phyloP scores from a whole-genome alignment of 2,329 filamentous ascomycete species.

The Colletotrichum gloeosporioides region DNA sequence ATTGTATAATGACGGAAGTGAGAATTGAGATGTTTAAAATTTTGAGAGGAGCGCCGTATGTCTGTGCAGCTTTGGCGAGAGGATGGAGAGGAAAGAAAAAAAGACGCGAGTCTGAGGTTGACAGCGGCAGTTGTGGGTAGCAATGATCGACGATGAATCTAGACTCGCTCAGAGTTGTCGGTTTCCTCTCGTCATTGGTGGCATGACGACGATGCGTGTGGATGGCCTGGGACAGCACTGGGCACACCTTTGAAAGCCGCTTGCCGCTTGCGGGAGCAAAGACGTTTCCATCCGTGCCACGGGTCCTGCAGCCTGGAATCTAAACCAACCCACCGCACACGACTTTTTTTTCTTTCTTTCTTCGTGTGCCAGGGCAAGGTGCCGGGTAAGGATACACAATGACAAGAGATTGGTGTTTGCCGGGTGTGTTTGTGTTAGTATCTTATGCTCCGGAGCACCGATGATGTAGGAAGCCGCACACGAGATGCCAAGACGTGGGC shows the following conservation, averaged over 20 bases:
- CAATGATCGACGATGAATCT: background rate
- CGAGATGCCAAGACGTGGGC: background rate
- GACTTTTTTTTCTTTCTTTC: background rate
- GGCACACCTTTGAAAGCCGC: background rate
- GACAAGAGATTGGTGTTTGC: background rate
- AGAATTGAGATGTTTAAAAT: background rate
- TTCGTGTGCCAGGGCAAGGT: background rate
- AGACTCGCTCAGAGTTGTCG: background rate
- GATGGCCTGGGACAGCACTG: background rate
- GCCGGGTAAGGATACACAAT: background rate
- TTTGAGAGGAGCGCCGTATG: background rate
- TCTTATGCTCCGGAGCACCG: background rate
- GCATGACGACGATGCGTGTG: background rate
- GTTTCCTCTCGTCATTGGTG: background rate
- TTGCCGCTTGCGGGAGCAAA: constrained; percentile 8
- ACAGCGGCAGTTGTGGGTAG: background rate
- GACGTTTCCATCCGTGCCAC: constrained; percentile 18
- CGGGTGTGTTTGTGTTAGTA: background rate
- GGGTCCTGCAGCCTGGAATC: background rate
- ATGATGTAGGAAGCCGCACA: background rate
- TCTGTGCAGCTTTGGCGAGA: background rate
- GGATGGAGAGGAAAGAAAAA: background rate
- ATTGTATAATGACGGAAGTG: background rate
- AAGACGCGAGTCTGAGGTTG: background rate
- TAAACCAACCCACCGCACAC: background rate